Evolutionary conservation across 176 grass and related monocot genomes (phyloP), one percentile per base, ranked within the genome.

Genomic region (Bromus sterilis): DNA sequence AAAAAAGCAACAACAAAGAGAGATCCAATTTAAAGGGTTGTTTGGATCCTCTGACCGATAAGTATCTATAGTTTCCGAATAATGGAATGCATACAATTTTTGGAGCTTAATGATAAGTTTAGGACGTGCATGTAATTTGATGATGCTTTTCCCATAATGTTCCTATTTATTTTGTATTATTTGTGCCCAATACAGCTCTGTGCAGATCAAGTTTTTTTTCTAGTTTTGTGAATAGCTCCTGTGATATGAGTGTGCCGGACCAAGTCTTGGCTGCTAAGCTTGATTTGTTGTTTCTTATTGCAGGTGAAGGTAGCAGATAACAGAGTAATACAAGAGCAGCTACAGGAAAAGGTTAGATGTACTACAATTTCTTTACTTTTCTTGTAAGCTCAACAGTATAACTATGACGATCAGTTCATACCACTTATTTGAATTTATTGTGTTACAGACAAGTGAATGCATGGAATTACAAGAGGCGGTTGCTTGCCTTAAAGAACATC

Each of bases 261-360:
- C 80, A 49, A 60, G 33, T 77, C 2, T 51, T 74, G 21, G 78
- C 34, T 74, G 42, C 37, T 42, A 71, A 67, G 74, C 43, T 20
- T 64, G 57, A 64, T 88, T 76, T 70, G 42, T 4, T 69, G 31
- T 57, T 83, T 85, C 56, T 44, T 65, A 80, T 93, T 87, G 53
- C 84, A 98, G 96, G 97, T 99, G 36, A 99, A 93, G 78, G 87
- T 64, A 56, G 97, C 97, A 69, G 97, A 99, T 91, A 99, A 99
- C 87, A 91, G 91, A 90, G 83, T 99, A 75, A 99, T 96, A 77
- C 97, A 95, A 83, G 97, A 99, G 14, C 93, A 99, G 75, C 91
- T 99, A 63, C 88, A 92, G 59, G 89, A 96, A 64, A 99, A 92
- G 91, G 97, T 96, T 56, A 78, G 77, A 73, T 85, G 36, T 49